Percentiles rank a stretch among this genome's conserved stretches.
These are phyloP conservation scores for Colletotrichum sp. DNA, from an alignment of 2,329 filamentous ascomycete species.

Conservation along the genomic window DNA sequence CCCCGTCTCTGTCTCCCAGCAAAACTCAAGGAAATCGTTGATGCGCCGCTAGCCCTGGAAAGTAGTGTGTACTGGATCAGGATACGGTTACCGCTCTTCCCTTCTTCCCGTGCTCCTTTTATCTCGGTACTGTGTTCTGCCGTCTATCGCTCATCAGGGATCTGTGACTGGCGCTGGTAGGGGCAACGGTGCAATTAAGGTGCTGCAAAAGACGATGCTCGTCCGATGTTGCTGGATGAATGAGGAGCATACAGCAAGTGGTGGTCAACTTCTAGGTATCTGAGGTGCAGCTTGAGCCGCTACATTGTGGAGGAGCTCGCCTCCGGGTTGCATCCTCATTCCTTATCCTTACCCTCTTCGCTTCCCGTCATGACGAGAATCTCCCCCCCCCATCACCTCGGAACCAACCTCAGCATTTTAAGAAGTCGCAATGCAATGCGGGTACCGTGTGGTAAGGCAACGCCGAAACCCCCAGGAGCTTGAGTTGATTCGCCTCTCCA, in stretches of 20 bases:
- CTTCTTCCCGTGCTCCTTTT: neutral
- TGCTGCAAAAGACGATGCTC: neutral
- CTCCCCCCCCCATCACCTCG: neutral
- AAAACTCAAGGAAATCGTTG: neutral
- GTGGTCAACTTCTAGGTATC: neutral
- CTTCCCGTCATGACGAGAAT: neutral
- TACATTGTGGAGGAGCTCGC: neutral
- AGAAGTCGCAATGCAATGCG: neutral
- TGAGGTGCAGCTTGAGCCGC: neutral
- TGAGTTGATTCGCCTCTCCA: neutral
- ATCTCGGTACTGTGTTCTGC: neutral
- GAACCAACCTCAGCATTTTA: neutral
- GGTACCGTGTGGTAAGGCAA: neutral
- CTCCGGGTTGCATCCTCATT: neutral
- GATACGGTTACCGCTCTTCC: neutral
- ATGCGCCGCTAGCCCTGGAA: neutral
- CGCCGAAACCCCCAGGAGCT: neutral
- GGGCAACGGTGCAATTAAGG: neutral
- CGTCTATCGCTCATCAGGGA: neutral
- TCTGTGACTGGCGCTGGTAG: neutral
- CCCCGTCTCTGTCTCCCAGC: neutral
- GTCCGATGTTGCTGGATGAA: neutral
- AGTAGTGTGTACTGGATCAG: neutral
- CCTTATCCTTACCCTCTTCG: no score
- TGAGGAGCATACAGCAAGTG: neutral